Base-by-base conservation (phyloP, 1,284 basidiomycete genomes). In the Xerocomus tenax region DNA sequence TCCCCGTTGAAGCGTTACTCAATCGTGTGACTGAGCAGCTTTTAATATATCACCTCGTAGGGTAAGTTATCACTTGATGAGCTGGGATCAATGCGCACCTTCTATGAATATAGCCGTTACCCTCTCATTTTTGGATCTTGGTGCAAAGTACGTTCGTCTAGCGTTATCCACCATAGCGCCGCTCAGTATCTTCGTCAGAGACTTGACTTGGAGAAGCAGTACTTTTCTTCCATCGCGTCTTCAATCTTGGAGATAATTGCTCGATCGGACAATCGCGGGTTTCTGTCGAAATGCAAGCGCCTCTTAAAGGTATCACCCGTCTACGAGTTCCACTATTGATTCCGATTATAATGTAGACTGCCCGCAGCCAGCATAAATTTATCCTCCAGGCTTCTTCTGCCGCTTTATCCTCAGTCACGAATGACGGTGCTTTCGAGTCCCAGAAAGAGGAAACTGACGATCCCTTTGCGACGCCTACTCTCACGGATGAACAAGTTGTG, bases 61-160 rank as follows among this genome's bases (percentile, higher is more conserved):
- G 72, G 85, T 84, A 55, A 25, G 70, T 58, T 30, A 45, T 44
- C 49, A 36, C 35, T 35, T 48, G 51, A 48, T 39, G 40, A 7
- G 30, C 42, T 49, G 29, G 36, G 45, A 50, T 54, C 46, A 55
- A 56, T 57, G 51, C 54, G 28, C 30, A 51, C 48, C n/a, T n/a
- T 54, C 51, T 48, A 53, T 50, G 36, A 41, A n/a, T 39, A 35
- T 56, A 87, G 85, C 58, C 77, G 79, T 3, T 87, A 87, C 66
- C 85, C 85, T 15, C 69, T 86, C 21, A 76, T 87, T 50, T 88
- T 88, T 63, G 86, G 86, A 3, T 63, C 71, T 26, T 80, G 78
- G 77, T 72, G 73, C 58, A 72, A 76, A 69, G 84, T 83, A 64
- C 48, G 60, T 59, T 23, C 32, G 35, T 53, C 39, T 40, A 52